Evolutionary conservation across 164 flowering plant species (phyloP).

Genomic region (Umbellularia californica): DNA sequence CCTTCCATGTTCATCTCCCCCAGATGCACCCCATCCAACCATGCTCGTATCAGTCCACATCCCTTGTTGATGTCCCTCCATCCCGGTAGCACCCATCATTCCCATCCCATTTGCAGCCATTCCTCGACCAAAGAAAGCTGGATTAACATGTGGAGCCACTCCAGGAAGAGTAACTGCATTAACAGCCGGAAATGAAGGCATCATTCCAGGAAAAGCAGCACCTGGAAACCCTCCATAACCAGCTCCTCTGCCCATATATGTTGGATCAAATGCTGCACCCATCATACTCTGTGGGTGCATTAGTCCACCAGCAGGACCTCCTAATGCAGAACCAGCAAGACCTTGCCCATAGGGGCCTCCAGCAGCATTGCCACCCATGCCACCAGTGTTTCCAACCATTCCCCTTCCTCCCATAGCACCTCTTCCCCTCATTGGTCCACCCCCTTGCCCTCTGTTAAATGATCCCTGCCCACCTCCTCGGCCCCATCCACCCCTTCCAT

Average conservation of each 20-base stretch:
- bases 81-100: slow-evolving; percentile 58
- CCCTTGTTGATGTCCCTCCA: slow-evolving; percentile 60
- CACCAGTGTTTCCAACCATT: slow-evolving; percentile 34
- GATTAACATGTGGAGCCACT: slow-evolving; percentile 78
- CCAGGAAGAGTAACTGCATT: slow-evolving; percentile 58
- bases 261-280: slow-evolving; percentile 67
- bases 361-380: slow-evolving; percentile 32
- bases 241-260: slow-evolving; percentile 66
- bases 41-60: slow-evolving; percentile 66
- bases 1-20: slow-evolving; percentile 44
- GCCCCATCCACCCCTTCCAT: slow-evolving; percentile 53
- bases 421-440: slow-evolving; percentile 52
- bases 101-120: slow-evolving; percentile 64
- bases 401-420: slow-evolving; percentile 47
- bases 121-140: slow-evolving; percentile 72
- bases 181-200: slow-evolving; percentile 58
- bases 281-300: slow-evolving; percentile 75
- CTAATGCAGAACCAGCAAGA: slow-evolving; percentile 55
- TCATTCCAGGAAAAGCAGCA: slow-evolving; percentile 62
- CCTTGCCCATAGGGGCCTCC: slow-evolving; percentile 56
- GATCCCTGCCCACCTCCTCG: slow-evolving; percentile 39
- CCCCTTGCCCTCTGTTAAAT: slow-evolving; percentile 41
- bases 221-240: slow-evolving; percentile 68
- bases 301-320: slow-evolving; percentile 58
- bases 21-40: slow-evolving; percentile 44